Conservation (phyloP, 331 rosid genomes). For the Rhamnella rubrinervis region DNA sequence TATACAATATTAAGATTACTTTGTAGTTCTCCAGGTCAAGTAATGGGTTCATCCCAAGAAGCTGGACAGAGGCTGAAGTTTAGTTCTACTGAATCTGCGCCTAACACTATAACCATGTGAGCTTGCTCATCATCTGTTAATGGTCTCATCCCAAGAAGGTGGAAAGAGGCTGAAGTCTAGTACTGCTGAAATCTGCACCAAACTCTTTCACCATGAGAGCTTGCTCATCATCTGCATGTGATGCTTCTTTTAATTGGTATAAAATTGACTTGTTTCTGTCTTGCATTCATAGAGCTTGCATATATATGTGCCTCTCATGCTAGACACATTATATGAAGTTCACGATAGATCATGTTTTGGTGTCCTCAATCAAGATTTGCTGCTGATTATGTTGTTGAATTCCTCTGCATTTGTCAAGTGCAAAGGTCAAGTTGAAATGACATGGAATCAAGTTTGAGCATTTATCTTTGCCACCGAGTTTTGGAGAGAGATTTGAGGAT, state of each 20-base stretch:
- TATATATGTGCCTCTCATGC: neutral
- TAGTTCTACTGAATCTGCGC: conserved; percentile 24
- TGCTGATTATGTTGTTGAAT: neutral
- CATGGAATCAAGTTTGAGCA: conserved; percentile 34
- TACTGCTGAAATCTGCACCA: conserved; percentile 27
- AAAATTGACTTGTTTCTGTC: no score
- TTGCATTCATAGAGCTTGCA: neutral
- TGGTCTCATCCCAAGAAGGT: conserved; percentile 28
- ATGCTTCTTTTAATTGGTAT: neutral
- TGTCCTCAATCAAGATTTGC: neutral
- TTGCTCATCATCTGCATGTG: conserved; percentile 69
- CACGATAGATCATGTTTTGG: neutral
- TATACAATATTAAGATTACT: conserved; percentile 9
- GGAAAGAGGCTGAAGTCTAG: conserved; percentile 35
- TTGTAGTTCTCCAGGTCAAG: conserved; percentile 46
- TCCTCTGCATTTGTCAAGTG: conserved; percentile 32
- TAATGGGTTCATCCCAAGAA: conserved; percentile 30
- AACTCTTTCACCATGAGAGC: conserved; percentile 47
- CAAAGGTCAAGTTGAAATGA: conserved; percentile 39
- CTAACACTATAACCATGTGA: conserved; percentile 40
- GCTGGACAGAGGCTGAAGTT: conserved; percentile 36
- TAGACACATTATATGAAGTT: neutral
- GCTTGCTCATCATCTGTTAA: conserved; percentile 40
- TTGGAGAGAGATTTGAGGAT: conserved; percentile 90
- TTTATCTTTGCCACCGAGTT: conserved; percentile 72